A percentile compares a stretch with the other conserved stretches of the same genome.
These are phyloP conservation scores for Chenopodium berlandieri DNA, from an alignment of 148 eudicot species.

Conservation along the genomic window DNA sequence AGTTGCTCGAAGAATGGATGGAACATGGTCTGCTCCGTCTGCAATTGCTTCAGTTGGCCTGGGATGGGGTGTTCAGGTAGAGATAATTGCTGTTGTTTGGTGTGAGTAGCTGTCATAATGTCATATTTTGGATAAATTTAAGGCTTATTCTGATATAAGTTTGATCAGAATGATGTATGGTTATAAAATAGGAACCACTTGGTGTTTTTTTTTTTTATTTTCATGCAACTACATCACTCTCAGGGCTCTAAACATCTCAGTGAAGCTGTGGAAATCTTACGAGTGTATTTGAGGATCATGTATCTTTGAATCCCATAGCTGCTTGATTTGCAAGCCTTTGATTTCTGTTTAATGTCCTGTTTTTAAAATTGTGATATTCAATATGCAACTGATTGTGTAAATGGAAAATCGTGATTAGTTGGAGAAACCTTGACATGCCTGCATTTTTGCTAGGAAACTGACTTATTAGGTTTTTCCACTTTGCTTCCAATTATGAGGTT, in stretches of 20 bases:
- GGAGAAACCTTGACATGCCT: neutral
- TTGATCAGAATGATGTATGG: neutral
- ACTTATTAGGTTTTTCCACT: neutral
- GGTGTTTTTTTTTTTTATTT: neutral
- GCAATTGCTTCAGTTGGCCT: constrained; percentile 89
- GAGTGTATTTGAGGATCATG: neutral
- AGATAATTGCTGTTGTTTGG: neutral
- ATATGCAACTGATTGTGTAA: neutral
- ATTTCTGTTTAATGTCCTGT: neutral
- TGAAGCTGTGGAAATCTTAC: neutral
- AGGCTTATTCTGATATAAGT: neutral
- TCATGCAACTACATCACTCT: neutral
- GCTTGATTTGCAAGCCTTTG: neutral
- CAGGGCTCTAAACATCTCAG: neutral
- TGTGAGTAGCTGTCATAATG: neutral
- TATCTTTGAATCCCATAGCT: neutral
- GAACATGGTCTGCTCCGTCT: constrained; percentile 99
- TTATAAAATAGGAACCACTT: neutral
- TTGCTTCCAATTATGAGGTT: neutral
- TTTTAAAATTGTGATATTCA: neutral
- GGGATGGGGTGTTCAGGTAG: constrained; percentile 99
- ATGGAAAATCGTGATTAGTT: neutral
- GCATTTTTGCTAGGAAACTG: neutral
- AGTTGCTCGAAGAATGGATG: constrained; percentile 86
- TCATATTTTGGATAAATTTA: neutral